Conservation (phyloP, 176 grass and related monocot species). For the Cenchrus americanus region DNA sequence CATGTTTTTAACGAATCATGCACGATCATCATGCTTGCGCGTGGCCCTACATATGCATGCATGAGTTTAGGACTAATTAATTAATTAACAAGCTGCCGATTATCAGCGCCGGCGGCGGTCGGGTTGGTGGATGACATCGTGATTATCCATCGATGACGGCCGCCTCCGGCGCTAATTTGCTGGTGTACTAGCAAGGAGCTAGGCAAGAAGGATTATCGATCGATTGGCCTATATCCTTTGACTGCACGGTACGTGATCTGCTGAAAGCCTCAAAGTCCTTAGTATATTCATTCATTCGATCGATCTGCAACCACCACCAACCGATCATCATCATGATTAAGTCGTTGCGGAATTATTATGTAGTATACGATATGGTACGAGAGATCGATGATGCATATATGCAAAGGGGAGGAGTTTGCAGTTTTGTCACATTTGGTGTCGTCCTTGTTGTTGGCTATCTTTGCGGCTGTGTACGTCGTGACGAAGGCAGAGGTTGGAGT, state of each 20-base stretch:
- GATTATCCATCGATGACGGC: constrained; percentile 15
- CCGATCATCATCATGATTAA: neutral
- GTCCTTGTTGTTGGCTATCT: neutral
- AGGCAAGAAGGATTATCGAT: neutral
- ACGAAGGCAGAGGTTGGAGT: neutral
- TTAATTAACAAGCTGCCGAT: neutral
- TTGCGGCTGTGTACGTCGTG: neutral
- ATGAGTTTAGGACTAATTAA: too few relatives aligned
- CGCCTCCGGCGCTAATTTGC: neutral
- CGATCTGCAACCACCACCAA: constrained; percentile 1
- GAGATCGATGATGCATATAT: too few relatives aligned
- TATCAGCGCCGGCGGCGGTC: neutral
- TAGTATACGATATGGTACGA: neutral
- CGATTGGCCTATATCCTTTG: constrained; percentile 37
- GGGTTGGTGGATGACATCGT: constrained; percentile 16
- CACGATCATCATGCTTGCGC: too few relatives aligned
- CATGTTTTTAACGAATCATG: too few relatives aligned
- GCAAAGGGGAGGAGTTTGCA: neutral
- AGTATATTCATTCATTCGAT: neutral
- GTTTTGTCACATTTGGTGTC: constrained; percentile 43
- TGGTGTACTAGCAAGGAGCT: neutral
- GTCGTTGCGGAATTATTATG: constrained; percentile 5
- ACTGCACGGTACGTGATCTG: constrained; percentile 50
- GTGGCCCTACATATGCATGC: too few relatives aligned
- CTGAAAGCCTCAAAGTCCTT: neutral